Conservation (phyloP, 306 rosid genomes). For the Dryas alaskensis region DNA sequence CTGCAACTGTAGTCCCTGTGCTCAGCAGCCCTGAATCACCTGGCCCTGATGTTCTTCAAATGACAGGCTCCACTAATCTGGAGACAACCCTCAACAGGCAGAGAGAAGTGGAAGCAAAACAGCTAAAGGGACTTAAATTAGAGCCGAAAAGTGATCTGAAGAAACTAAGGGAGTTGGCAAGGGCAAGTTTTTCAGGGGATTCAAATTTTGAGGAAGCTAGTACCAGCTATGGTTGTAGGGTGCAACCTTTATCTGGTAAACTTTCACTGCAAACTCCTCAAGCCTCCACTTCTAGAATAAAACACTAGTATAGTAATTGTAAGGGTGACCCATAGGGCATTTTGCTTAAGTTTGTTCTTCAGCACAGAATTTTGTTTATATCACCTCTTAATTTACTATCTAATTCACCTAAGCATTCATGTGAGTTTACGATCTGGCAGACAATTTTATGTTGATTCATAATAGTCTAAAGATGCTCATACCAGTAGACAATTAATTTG, state of each 20-base stretch:
- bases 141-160: constrained; percentile 45
- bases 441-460: neutral
- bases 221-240: constrained; percentile 40
- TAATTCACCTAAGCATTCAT: neutral
- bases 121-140: constrained; percentile 39
- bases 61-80: constrained; percentile 12
- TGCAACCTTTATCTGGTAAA: constrained; percentile 16
- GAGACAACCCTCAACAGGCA: constrained; percentile 22
- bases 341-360: neutral
- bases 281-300: constrained; percentile 3
- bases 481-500: neutral
- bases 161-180: constrained; percentile 58
- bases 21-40: constrained; percentile 50
- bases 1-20: constrained; percentile 61
- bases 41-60: constrained; percentile 27
- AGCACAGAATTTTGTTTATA: neutral
- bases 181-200: constrained; percentile 54
- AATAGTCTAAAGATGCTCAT: neutral
- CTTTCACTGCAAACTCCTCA: neutral
- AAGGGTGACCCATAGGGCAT: neutral
- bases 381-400: too few species aligned
- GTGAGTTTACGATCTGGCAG: neutral
- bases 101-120: constrained; percentile 41
- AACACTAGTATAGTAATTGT: neutral
- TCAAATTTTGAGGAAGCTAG: constrained; percentile 43